Base-by-base conservation (phyloP, 192 early-diverging fungal species). In the Coemansia sp. region DNA sequence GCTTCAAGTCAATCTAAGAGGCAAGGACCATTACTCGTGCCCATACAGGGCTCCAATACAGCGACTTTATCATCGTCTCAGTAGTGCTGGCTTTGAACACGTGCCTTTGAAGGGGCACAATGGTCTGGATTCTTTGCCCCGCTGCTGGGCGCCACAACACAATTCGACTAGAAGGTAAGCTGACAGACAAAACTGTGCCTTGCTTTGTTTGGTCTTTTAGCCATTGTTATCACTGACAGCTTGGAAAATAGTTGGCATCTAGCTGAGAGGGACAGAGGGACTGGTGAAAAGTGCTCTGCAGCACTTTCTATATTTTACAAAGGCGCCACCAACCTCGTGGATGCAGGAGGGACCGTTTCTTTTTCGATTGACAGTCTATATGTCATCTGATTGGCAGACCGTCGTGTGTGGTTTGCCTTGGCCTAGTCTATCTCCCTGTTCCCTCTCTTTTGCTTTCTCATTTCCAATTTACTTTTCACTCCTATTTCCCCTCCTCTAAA, bases 321-420 rank as follows among this genome's bases (percentile, higher is more conserved):
- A 55, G 49, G 53, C 53, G 29, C 53, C 53, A 33, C 53, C 53
- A 55, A 55, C 53, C 53, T 55, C 53, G 27, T 67, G 65, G 18
- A 61, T 43, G 61, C 50, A 71, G 49, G 70, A 66, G 64, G 64
- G 70, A 66, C 70, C 64, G 33, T 31, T 31, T 74, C 53, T 44
- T 39, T 55, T 53, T 65, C 57, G 61, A 47, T 40, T 18, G 71
- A 36, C 63, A 33, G 47, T 65, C 10, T 20, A 16, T 20, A 16
- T 39, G 46, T 13, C 46, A 53, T 33, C 70, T 71, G 70, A 71
- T 71, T 71, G 70, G 70, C 40, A 34, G 63, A 27, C 50, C 27
- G 50, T 16, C 22, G 49, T 20, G 49, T 10, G 49, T 55, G 3
- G 53, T 27, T 10, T 55, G 27, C 27, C 53, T 55, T 31, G 29